Base-by-base conservation (phyloP, 148 eudicot species). In the Limonium bicolor region DNA sequence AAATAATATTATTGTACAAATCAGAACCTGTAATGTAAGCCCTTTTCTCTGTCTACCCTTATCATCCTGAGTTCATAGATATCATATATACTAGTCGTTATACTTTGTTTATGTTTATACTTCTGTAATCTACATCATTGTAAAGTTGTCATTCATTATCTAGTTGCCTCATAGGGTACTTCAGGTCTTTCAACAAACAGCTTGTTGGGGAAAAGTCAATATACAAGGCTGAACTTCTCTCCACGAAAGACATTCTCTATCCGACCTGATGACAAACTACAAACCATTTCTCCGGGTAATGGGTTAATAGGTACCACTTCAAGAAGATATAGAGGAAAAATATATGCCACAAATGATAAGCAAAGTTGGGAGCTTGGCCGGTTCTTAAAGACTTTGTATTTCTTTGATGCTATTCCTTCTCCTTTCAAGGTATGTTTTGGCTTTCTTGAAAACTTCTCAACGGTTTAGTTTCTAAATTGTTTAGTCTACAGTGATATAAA, bases 361-460 rank as follows among this genome's bases (percentile, higher is more conserved):
- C 87, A 80, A 71, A 73, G 95, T 36, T 90, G 99, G 99, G 99
- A 90, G 49, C 47, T 90, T 16, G 95, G 94, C 26, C 76, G 99
- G 71, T 90, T 90, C 64, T 30, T 81, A 21, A 78, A 51, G 66
- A 90, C 99, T 36, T 62, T 90, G 58, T 90, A 56, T 70, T 90
- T 90, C 53, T 90, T 85, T 76, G 81, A 85, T 40, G 94, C 85
- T 30, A 71, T 72, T 64, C 99, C 99, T 9, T 77, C 90, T 47
- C 99, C 99, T 41, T 44, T 68, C 20, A 85, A 90, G 94, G 99
- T 90, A 44, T 19, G 69, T 32, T 17, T 37, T 33, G 9, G 26
- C n/a, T 20, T 18, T 57, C 18, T 41, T 59, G 38, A 30, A 25
- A 27, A 51, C 26, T 54, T 51, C 14, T 32, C 15, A 8, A 7